A percentile compares a stretch with the other conserved stretches of the same genome.
phyloP scores from a whole-genome alignment of 371 early-diverging fungal species.

The Haplosporangium sp. region DNA sequence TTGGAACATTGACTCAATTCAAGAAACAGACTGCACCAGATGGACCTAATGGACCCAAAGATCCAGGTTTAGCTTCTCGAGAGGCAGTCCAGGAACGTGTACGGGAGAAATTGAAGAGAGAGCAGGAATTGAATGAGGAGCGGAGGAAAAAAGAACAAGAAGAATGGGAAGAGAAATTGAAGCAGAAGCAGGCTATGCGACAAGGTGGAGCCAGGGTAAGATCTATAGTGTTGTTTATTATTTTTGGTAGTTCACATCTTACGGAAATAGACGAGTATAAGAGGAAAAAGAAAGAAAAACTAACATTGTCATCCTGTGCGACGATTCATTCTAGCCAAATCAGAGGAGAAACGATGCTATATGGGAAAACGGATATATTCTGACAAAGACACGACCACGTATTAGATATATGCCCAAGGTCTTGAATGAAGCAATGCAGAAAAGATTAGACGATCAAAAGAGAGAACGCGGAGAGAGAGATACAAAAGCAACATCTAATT shows the following conservation, averaged over 20 bases:
- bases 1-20: conserved; percentile 45
- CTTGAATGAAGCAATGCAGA: conserved; percentile 26
- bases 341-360: conserved; percentile 1
- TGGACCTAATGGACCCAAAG: not conserved
- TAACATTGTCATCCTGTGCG: not conserved
- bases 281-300: no score
- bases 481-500: not conserved
- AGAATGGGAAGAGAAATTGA: conserved; percentile 21
- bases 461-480: not conserved
- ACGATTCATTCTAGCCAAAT: not conserved
- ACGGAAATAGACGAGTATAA: not conserved
- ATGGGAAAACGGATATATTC: conserved; percentile 40
- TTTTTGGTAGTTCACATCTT: not conserved
- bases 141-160: conserved; percentile 13
- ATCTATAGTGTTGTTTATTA: not conserved
- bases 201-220: conserved; percentile 6
- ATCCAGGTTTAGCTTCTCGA: conserved; percentile 18
- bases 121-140: conserved; percentile 30
- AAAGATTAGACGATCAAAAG: conserved; percentile 19
- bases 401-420: conserved; percentile 52
- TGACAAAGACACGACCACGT: conserved; percentile 44
- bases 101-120: conserved; percentile 31
- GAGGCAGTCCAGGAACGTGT: conserved; percentile 43
- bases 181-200: not conserved
- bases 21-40: conserved; percentile 17